Evolutionary conservation across 345 rosid species (phyloP).

Genomic region (Corchorus olitorius): DNA sequence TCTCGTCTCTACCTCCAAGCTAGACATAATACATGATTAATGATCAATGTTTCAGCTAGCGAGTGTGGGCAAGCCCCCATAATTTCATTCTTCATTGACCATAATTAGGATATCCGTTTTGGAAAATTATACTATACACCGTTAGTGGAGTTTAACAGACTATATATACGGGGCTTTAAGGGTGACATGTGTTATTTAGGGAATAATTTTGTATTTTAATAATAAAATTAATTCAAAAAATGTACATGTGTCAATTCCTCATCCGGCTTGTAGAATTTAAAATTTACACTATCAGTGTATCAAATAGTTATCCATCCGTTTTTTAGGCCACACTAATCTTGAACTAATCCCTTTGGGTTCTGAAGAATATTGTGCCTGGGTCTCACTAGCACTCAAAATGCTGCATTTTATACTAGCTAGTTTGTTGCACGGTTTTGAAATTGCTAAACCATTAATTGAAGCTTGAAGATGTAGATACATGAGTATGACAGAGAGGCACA

Average conservation of each 20-base stretch:
- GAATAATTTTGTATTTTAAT: too few species aligned
- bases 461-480: slow-evolving; percentile 37
- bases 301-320: too few species aligned
- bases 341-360: slow-evolving; percentile 43
- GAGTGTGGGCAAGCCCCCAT: not conserved
- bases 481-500: too few species aligned
- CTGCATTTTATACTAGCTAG: slow-evolving; percentile 40
- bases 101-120: slow-evolving; percentile 19
- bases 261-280: too few species aligned
- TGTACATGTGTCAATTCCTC: too few species aligned
- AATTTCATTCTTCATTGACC: not conserved
- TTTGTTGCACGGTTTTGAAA: slow-evolving; percentile 41
- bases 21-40: not conserved
- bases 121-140: too few species aligned
- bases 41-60: not conserved
- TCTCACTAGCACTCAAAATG: slow-evolving; percentile 32
- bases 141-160: too few species aligned
- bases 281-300: too few species aligned
- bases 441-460: slow-evolving; percentile 15
- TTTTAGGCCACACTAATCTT: slow-evolving; percentile 29
- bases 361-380: slow-evolving; percentile 41
- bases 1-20: slow-evolving; percentile 29
- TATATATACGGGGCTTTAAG: too few species aligned
- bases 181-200: too few species aligned
- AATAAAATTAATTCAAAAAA: too few species aligned